Evolutionary conservation across 1,284 basidiomycete genomes (phyloP).

Genomic region (Malassezia obtusa): DNA sequence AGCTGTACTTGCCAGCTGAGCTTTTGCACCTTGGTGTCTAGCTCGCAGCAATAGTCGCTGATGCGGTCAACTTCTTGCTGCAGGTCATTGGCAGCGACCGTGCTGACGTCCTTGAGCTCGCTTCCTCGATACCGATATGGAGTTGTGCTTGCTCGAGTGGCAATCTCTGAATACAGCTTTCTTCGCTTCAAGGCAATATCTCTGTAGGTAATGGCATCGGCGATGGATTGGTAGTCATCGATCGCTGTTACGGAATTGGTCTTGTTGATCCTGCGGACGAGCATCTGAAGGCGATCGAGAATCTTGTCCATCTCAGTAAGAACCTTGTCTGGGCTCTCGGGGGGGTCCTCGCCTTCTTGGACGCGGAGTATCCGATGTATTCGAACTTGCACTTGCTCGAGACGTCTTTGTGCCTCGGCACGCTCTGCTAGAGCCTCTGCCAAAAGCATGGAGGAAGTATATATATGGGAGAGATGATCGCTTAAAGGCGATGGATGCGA

Average conservation of each 20-base stretch:
- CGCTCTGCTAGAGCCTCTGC: constrained; percentile 3
- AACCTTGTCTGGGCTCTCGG: not conserved
- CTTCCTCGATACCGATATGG: not conserved
- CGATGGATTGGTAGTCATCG: not conserved
- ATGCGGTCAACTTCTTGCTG: not conserved
- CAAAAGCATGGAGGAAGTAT: not conserved
- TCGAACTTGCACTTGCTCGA: not conserved
- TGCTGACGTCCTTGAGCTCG: not conserved
- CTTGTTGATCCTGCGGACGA: not conserved
- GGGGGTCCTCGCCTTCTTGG: constrained; percentile 1
- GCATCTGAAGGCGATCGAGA: not conserved
- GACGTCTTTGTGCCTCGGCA: not conserved
- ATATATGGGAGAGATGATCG: too few species aligned
- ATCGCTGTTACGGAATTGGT: not conserved
- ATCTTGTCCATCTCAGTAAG: not conserved
- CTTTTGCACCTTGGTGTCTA: constrained; percentile 1
- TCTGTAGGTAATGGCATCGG: not conserved
- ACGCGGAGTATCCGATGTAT: not conserved
- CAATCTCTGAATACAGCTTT: constrained; percentile 2
- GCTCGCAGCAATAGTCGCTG: not conserved
- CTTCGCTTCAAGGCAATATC: not conserved
- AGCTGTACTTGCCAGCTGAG: not conserved
- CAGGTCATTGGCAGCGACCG: not conserved
- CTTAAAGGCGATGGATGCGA: too few species aligned
- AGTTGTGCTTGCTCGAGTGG: not conserved